Evolutionary conservation across 2,329 filamentous ascomycete genomes (phyloP), one percentile per base, ranked within the genome.

Genomic region (Phialocephala subalpina): DNA sequence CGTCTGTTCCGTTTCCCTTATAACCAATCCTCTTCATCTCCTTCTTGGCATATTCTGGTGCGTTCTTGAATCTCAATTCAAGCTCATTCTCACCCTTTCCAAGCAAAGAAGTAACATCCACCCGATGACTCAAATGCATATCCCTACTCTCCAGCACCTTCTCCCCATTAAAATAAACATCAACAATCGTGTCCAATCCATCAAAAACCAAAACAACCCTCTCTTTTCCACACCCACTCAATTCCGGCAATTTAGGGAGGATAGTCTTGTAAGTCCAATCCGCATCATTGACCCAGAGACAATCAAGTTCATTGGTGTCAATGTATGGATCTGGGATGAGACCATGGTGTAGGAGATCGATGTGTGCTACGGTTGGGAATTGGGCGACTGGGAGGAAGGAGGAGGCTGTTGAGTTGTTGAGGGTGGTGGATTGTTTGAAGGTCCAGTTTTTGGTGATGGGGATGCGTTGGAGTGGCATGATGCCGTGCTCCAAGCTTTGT

Each of bases 311-410:
- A 71, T 91, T 90, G 68, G 87, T 82, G 62, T 87, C 85, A 20
- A 87, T 74, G 70, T 87, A 89, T 0, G 87, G 87, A 72, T 90
- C 84, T 6, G 79, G 76, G 58, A 86, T 85, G 61, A 87, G 77
- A 35, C 80, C 78, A 74, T 90, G 84, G 66, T 86, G 82, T 7
- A 90, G 78, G 25, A 91, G 82, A 74, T 91, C 88, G 22, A 90
- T 82, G 73, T 90, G 88, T 29, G 90, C 80, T 60, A 90, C 87
- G 61, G 88, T 90, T 0, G 88, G 88, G 75, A 90, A 90, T 65
- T 73, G 72, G 20, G 73, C 63, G 2, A 72, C 70, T 1, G 71
- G 69, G 3, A 72, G 68, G 25, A 58, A 73, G 7, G 60, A 42
- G n/a, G 60, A 62, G 16, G 71, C 70, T 27, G 64, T 65, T 16